Evolutionary conservation across 768 basidiomycete genomes (phyloP).

Genomic region (Daedaleopsis nitida): DNA sequence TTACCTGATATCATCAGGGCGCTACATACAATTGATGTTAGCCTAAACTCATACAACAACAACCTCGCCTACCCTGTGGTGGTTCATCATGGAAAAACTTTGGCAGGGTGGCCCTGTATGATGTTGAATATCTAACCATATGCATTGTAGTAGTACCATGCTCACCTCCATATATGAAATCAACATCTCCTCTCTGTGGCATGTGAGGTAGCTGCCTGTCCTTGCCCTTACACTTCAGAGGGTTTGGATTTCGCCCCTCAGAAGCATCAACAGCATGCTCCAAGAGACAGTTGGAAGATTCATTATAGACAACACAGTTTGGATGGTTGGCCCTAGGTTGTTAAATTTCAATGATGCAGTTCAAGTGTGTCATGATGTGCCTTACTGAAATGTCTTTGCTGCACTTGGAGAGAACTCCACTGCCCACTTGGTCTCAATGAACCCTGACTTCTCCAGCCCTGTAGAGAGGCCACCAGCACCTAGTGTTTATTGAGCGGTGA

Average conservation of each 20-base stretch:
- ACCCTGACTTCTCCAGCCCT: constrained; percentile 62
- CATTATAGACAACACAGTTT: constrained; percentile 59
- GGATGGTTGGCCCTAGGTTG: constrained; percentile 61
- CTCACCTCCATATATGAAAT: constrained; percentile 76
- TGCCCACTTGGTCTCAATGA: constrained; percentile 68
- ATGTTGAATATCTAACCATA: background rate
- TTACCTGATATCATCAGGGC: constrained; percentile 46
- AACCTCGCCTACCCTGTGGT: constrained; percentile 46
- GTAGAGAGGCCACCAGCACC: constrained; percentile 77
- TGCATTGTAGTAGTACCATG: constrained; percentile 5
- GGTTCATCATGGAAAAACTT: constrained; percentile 67
- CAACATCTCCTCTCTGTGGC: constrained; percentile 61
- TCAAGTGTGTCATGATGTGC: too few species aligned
- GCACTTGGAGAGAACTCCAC: constrained; percentile 67
- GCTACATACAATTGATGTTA: constrained; percentile 35
- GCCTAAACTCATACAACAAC: background rate
- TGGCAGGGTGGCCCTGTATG: constrained; percentile 73
- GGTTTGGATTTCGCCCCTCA: constrained; percentile 42
- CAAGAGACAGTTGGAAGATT: constrained; percentile 61
- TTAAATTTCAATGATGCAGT: too few species aligned
- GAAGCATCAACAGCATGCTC: constrained; percentile 54
- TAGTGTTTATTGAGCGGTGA: constrained; percentile 27
- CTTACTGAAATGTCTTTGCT: constrained; percentile 63
- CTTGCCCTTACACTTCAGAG: constrained; percentile 32
- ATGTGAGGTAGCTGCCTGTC: constrained; percentile 40